These are phyloP conservation scores for Sclerotinia subarctica DNA, from an alignment of 2,329 filamentous ascomycete species.

Conservation along the genomic window DNA sequence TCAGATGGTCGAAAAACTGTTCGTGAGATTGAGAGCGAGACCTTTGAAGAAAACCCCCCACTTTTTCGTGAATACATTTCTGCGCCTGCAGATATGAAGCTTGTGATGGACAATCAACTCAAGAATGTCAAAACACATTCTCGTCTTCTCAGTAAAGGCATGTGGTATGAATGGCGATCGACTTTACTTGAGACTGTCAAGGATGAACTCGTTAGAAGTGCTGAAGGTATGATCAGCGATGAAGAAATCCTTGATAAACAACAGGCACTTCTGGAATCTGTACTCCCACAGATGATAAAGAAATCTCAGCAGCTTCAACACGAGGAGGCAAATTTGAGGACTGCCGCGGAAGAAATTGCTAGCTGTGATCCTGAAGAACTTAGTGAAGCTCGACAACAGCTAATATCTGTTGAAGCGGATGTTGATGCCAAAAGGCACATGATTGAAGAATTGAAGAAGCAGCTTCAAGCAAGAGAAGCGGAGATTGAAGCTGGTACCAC, in stretches of 20 bases:
- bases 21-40: slow-evolving; percentile 84
- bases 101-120: slow-evolving; percentile 93
- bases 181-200: slow-evolving; percentile 82
- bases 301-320: slow-evolving; percentile 59
- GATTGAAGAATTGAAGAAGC: slow-evolving; percentile 62
- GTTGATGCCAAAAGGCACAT: slow-evolving; percentile 66
- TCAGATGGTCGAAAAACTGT: slow-evolving; percentile 88
- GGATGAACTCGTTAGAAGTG: slow-evolving; percentile 72
- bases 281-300: slow-evolving; percentile 63
- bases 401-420: slow-evolving; percentile 63
- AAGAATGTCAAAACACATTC: slow-evolving; percentile 96
- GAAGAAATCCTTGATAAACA: slow-evolving; percentile 64
- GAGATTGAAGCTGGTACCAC: slow-evolving; percentile 60
- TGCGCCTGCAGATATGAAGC: slow-evolving; percentile 76
- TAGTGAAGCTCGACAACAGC: slow-evolving; percentile 64
- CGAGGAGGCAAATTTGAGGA: slow-evolving; percentile 66
- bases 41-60: slow-evolving; percentile 83
- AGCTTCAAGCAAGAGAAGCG: slow-evolving; percentile 65
- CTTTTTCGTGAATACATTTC: slow-evolving; percentile 89
- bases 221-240: slow-evolving; percentile 73
- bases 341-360: slow-evolving; percentile 69
- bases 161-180: slow-evolving; percentile 98
- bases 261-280: slow-evolving; percentile 62
- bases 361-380: slow-evolving; percentile 81
- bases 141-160: slow-evolving; percentile 83